Base-by-base conservation (phyloP, 2,329 filamentous ascomycete species). In the Teratosphaeria viscida region DNA sequence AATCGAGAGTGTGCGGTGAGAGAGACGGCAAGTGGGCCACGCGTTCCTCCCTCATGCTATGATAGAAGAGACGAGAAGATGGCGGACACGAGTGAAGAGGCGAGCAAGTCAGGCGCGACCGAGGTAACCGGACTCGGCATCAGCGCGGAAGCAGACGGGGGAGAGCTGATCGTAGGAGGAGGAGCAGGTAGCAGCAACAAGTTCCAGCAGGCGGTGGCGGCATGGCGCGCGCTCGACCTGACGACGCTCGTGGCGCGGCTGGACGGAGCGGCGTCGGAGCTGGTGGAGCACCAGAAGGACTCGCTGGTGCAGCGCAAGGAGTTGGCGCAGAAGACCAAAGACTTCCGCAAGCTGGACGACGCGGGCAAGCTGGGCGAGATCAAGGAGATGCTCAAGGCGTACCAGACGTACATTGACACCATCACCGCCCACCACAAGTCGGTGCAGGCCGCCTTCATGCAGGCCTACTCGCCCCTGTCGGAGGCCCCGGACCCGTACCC, bases 401-500 rank as follows among this genome's bases (percentile, higher is more conserved):
- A 99, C 78, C 94, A 99, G 76, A 88, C 87, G 57, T 99, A 97
- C 71, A 96, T 99, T 73, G 94, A 99, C 72, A 85, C 96, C 60
- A 82, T 99, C 62, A 95, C 94, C 23, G 96, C 92, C 73, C 92
- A 97, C 74, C 94, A 91, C 67, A 99, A 99, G 75, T 85, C 90
- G 5, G 90, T 94, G 58, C 95, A 95, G 67, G 92, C 91, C 16
- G 88, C 92, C 6, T 99, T 99, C 71, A 80, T 99, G 63, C 90
- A 95, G 69, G 81, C 94, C 32, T 99, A 99, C 73, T 94, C 91
- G 4, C 89, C 91, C 3, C 80, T 99, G 35, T 96, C 92, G 57
- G 95, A 99, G 78, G 94, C 90, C 1, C 94, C 94, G 16, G 94
- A 99, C 73, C 94, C 94, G 49, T 99, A 97, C 67, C 94, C 94